A percentile compares a stretch with the other conserved stretches of the same genome.
Conservation (phyloP, 371 early-diverging fungal genomes). For the Lichtheimia corymbifera region DNA sequence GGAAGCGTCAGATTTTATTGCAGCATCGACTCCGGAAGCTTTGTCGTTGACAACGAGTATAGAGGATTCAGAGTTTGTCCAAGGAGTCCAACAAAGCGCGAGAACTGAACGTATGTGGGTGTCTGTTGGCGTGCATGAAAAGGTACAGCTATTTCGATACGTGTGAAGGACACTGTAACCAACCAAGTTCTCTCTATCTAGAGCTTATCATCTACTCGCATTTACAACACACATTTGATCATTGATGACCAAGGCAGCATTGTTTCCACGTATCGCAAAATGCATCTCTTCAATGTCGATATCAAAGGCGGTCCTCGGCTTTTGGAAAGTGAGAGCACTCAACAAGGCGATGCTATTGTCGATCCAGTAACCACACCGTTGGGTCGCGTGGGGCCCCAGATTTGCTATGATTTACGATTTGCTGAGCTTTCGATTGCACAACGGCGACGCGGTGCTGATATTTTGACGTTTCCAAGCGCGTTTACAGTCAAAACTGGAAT, state of each 20-base stretch:
- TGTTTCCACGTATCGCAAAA: constrained; percentile 67
- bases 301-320: constrained; percentile 61
- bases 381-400: constrained; percentile 70
- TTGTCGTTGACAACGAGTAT: constrained; percentile 50
- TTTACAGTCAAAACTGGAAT: constrained; percentile 83
- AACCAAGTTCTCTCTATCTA: not conserved
- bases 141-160: constrained; percentile 24
- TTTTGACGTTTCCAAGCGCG: constrained; percentile 84
- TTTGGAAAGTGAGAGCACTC: constrained; percentile 65
- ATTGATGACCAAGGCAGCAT: constrained; percentile 63
- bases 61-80: constrained; percentile 54
- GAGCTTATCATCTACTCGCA: constrained; percentile 8
- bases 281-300: constrained; percentile 81
- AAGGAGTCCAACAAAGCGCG: constrained; percentile 57
- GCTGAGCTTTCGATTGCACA: constrained; percentile 68
- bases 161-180: not conserved
- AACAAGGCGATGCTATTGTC: constrained; percentile 54
- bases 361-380: constrained; percentile 66
- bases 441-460: constrained; percentile 66
- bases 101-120: constrained; percentile 67
- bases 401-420: constrained; percentile 87
- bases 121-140: constrained; percentile 78
- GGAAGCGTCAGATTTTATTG: constrained; percentile 84
- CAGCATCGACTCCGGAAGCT: constrained; percentile 49
- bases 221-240: constrained; percentile 75